Base-by-base conservation (phyloP, 495 filamentous ascomycete genomes). In the Trichoderma reesei region DNA sequence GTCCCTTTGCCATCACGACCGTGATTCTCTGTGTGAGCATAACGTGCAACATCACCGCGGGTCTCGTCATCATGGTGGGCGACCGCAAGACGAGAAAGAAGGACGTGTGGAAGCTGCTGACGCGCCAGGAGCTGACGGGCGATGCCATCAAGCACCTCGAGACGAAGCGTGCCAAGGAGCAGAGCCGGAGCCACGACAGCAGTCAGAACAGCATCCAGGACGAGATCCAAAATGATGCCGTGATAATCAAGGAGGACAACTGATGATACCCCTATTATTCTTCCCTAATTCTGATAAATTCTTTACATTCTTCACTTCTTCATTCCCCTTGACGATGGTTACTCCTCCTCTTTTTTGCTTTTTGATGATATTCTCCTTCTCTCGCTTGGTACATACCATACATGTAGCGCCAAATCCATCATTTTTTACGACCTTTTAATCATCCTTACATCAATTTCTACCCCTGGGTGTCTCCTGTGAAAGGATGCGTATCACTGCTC, bases 11-110 rank as follows among this genome's bases (percentile, higher is more conserved):
- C 0, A 68, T 90, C 20, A 93, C 90, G 0, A 88, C 90, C 3
- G 85, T 88, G 34, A 90, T 93, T 64, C 86, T 93, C 6, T 88
- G 85, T 72, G 89, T 82, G 70, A 88, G 85, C 8, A 89, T 93
- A 67, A 77, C 81, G 0, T 85, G 83, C 64, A 93, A 93, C 69
- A 86, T 88, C 64, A 77, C 79, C 0, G 89, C 85, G 1, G 90
- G 89, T 36, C 70, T 93, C 0, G 54, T 91, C 56, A 92, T 93
- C 69, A 80, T 78, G 64, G 79, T 92, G 38, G 90, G 90, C 7
- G 88, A 91, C 66, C 80, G 83, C 3, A 78, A 80, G 36, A 88
- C 88, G 0, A 82, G 90, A 33, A 93, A 93, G 81, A 90, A 89
- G 82, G 89, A 93, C 60, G 87, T 93, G 1, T 74, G 90, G 0